Evolutionary conservation across 352 stramenopile genomes (phyloP).

Genomic region (Phytophthora tentaculata): DNA sequence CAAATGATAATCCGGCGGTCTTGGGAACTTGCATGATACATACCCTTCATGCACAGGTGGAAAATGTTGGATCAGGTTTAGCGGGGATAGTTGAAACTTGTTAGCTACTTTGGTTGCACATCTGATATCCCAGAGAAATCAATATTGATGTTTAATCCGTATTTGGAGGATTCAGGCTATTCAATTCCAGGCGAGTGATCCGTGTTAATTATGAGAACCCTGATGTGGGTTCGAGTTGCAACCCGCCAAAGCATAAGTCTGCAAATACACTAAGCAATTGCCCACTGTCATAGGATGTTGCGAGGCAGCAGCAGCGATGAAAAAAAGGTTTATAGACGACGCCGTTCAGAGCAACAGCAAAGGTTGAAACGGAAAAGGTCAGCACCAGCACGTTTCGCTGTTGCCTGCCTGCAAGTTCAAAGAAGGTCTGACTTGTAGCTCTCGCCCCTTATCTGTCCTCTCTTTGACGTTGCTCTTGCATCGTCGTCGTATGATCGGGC

Average conservation of each 20-base stretch:
- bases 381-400: constrained; percentile 22
- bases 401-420: constrained; percentile 14
- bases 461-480: constrained; percentile 20
- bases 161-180: background rate
- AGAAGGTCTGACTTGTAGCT: constrained; percentile 5
- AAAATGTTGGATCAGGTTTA: background rate
- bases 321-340: background rate
- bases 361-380: constrained; percentile 24
- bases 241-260: background rate
- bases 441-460: constrained; percentile 21
- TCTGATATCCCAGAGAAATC: background rate
- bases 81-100: too few relatives aligned
- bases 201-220: too few relatives aligned
- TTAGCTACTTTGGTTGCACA: background rate
- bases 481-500: constrained; percentile 20
- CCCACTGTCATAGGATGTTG: too few relatives aligned
- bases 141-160: background rate
- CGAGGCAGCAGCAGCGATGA: background rate
- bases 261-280: background rate
- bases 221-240: too few relatives aligned
- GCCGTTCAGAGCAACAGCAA: background rate
- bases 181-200: constrained; percentile 2
- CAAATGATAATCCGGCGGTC: too few relatives aligned
- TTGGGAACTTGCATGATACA: too few relatives aligned
- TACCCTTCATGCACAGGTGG: background rate